These are phyloP conservation scores for Coprinopsis cinerea DNA, from an alignment of 768 basidiomycete genomes.

Conservation along the genomic window DNA sequence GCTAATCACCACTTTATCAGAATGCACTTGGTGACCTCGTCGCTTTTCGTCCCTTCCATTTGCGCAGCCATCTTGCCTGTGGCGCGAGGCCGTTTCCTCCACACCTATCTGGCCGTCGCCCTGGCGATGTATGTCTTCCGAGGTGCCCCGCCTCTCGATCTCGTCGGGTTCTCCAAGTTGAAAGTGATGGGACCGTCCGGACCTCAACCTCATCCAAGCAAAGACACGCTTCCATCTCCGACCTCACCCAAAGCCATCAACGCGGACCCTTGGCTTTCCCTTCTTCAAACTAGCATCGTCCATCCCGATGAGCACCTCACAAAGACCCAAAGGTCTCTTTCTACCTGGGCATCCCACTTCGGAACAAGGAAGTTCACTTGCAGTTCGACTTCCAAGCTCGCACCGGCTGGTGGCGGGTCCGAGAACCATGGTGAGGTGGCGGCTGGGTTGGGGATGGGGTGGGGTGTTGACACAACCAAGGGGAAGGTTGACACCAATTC, in stretches of 20 bases:
- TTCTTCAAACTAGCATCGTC: constrained; percentile 46
- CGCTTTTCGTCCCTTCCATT: constrained; percentile 52
- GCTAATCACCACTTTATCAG: constrained; percentile 24
- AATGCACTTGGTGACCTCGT: constrained; percentile 62
- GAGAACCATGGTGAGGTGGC: constrained; percentile 18
- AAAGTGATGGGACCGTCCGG: constrained; percentile 3
- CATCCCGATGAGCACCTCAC: constrained; percentile 52
- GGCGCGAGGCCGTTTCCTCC: constrained; percentile 50
- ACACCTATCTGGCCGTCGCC: constrained; percentile 46
- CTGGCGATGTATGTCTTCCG: constrained; percentile 53
- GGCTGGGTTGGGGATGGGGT: constrained; percentile 17
- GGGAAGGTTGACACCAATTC: constrained; percentile 3
- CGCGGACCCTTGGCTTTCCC: constrained; percentile 55
- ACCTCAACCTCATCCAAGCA: constrained; percentile 21
- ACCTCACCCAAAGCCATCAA: constrained; percentile 29
- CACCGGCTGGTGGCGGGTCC: constrained; percentile 37
- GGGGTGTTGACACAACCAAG: constrained; percentile 1
- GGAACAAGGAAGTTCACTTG: constrained; percentile 11
- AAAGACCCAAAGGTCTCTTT: constrained; percentile 33
- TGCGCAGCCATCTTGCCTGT: constrained; percentile 31
- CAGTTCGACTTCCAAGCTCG: constrained; percentile 33
- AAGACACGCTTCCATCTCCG: constrained; percentile 18
- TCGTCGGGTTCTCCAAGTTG: constrained; percentile 41
- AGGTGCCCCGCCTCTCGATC: constrained; percentile 45
- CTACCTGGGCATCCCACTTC: constrained; percentile 20